Evolutionary conservation across 176 grass and related monocot genomes (phyloP), one percentile per base, ranked within the genome.

Genomic region (Carex kokanica): DNA sequence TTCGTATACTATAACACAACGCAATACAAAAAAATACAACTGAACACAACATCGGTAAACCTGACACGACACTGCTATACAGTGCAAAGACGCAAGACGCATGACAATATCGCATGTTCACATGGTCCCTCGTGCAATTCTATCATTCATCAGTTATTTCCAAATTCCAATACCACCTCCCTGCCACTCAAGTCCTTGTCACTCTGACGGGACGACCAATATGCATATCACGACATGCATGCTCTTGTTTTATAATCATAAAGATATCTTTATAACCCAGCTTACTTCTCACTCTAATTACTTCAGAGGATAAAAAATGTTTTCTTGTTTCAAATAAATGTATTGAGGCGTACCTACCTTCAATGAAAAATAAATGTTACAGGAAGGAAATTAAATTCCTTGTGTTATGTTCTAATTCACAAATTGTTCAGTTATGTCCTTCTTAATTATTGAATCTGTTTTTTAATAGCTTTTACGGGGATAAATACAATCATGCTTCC

Each of bases 51-150:
- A 40, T 6, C 36, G 0, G 5, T 4, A 6, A 4, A 4, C 6
- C 36, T 6, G 36, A 40, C 36, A 40, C 0, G 36, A 40, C 36
- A 40, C 5, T 40, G 6, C 36, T 6, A 6, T 6, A 40, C 2
- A 10, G 6, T 40, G 36, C 4, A 40, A 6, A 40, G 36, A 6
- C 29, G 5, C 24, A 17, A n/a, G n/a, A n/a, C n/a, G n/a, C n/a
- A n/a, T n/a, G n/a, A n/a, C n/a, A n/a, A n/a, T n/a, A n/a, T n/a
- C n/a, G n/a, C n/a, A n/a, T n/a, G n/a, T 79, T 29, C 74, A 60
- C 54, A 60, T 80, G 77, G 53, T 80, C 18, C 77, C 77, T 58
- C 54, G 47, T 80, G 77, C 53, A 60, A 60, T 58, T 80, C 31
- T 20, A 53, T 52, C 71, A 21, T 25, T 8, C 16, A 2, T 1